phyloP scores from a whole-genome alignment of 495 filamentous ascomycete species.

The Wilcoxina mikolae region DNA sequence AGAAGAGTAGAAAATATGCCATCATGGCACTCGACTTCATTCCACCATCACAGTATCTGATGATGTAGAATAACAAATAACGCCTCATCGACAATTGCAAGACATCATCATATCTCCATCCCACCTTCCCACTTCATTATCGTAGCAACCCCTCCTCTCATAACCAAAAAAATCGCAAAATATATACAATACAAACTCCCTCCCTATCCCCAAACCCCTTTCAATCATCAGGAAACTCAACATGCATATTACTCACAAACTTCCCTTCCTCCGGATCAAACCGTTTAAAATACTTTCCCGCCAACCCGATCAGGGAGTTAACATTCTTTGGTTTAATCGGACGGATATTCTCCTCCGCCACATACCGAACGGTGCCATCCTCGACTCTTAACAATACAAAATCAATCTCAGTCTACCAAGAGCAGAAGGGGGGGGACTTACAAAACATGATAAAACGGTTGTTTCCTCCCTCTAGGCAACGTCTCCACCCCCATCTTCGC shows the following conservation, averaged over 20 bases:
- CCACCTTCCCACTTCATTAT: too few species aligned
- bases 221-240: constrained; percentile 76
- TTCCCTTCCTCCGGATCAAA: constrained; percentile 50
- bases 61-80: too few species aligned
- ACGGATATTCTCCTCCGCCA: constrained; percentile 73
- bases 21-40: too few species aligned
- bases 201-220: neutral
- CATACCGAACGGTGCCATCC: constrained; percentile 56
- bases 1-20: too few species aligned
- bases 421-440: constrained; percentile 35
- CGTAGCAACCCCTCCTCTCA: too few species aligned
- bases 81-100: too few species aligned
- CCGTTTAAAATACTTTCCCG: constrained; percentile 78
- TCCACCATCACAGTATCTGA: too few species aligned
- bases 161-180: too few species aligned
- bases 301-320: constrained; percentile 46
- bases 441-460: constrained; percentile 76
- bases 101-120: too few species aligned
- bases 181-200: too few species aligned
- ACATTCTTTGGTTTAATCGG: constrained; percentile 37
- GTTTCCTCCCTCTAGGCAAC: constrained; percentile 46
- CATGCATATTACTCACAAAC: constrained; percentile 76
- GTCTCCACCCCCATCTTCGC: constrained; percentile 47
- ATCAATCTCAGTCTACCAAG: neutral
- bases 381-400: constrained; percentile 40